Base-by-base conservation (phyloP, 2,329 filamentous ascomycete species). In the Clonostachys chloroleuca region DNA sequence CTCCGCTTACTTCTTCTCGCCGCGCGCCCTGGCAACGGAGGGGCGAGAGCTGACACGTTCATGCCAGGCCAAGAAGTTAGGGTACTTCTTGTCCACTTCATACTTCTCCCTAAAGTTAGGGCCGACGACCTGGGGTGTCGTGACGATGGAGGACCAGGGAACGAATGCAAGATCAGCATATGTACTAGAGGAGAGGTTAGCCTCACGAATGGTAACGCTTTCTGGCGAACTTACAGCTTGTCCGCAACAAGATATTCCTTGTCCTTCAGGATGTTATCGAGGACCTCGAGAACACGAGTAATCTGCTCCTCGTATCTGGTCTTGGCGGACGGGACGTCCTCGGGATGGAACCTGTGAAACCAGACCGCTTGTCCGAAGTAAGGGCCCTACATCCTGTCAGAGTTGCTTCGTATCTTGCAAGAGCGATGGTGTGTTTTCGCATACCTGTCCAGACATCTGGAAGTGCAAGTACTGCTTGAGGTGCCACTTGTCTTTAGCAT, bases 391-490 rank as follows among this genome's bases (percentile, higher is more conserved):
- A 18, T n/a, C 24, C 6, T 30, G 24, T 30, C 24, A 30, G 24
- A 30, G 24, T 30, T 10, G 12, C 18, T 18, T n/a, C 42, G 12
- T 20, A 18, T 24, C 30, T 16, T 35, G 34, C 9, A 37, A n/a
- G 37, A 10, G 24, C 24, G 24, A 39, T 45, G 44, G 45, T 45
- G 46, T 2, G 46, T 3, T 40, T 12, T 13, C 12, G 13, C 48
- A 37, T 47, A 58, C 57, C 51, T 68, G 66, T 13, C 67, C 66
- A 14, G 63, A 68, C 52, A 61, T 61, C 44, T 70, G 66, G 49
- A 68, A 68, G 53, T 62, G 55, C 12, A 67, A 54, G 49, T 59
- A 67, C 54, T 68, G 64, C 52, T 63, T 64, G 41, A 60, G 47
- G 5, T 51, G 49, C 51, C 57, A 63, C 45, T 60, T 60, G 30